These are phyloP conservation scores for Fusarium xyrophilum DNA, from an alignment of 2,329 filamentous ascomycete species.

Conservation along the genomic window DNA sequence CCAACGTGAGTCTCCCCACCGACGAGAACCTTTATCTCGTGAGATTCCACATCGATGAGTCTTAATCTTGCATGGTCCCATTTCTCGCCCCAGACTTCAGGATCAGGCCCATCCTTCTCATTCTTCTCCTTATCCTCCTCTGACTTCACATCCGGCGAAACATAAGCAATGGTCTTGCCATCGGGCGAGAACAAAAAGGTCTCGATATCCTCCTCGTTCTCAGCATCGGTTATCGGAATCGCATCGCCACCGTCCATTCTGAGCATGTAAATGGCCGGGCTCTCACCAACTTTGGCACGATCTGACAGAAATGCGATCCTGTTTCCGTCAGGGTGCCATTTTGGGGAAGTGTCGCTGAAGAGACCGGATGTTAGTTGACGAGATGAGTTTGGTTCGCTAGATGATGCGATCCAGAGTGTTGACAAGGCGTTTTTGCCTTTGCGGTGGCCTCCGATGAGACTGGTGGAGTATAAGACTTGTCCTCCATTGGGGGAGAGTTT, in stretches of 20 bases:
- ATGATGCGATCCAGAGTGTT: conserved; percentile 30
- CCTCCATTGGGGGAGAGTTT: conserved; percentile 10
- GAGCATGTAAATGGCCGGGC: conserved; percentile 36
- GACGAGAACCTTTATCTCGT: conserved; percentile 21
- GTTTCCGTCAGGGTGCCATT: conserved; percentile 17
- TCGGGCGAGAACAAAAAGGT: conserved; percentile 16
- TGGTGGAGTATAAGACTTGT: conserved; percentile 15
- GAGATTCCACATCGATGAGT: conserved; percentile 42
- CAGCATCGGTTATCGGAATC: conserved; percentile 11
- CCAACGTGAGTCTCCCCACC: conserved; percentile 13
- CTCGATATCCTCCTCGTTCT: conserved; percentile 21
- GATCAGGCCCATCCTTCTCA: conserved; percentile 45
- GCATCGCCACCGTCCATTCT: conserved; percentile 34
- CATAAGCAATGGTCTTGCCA: conserved; percentile 20
- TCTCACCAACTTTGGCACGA: conserved; percentile 39
- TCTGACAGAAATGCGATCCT: conserved; percentile 20
- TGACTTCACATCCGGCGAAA: conserved; percentile 24
- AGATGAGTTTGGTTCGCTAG: conserved; percentile 1
- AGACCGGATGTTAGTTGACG: conserved; percentile 10
- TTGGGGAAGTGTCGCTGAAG: not conserved
- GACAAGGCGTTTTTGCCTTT: conserved; percentile 20
- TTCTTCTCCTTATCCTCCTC: conserved; percentile 16
- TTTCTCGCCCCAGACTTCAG: conserved; percentile 47
- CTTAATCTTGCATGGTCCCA: conserved; percentile 46
- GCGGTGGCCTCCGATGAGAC: not conserved